Percentiles rank a stretch among this genome's conserved stretches.
These are phyloP conservation scores for Suillus luteus DNA, from an alignment of 768 basidiomycete genomes.

Conservation along the genomic window DNA sequence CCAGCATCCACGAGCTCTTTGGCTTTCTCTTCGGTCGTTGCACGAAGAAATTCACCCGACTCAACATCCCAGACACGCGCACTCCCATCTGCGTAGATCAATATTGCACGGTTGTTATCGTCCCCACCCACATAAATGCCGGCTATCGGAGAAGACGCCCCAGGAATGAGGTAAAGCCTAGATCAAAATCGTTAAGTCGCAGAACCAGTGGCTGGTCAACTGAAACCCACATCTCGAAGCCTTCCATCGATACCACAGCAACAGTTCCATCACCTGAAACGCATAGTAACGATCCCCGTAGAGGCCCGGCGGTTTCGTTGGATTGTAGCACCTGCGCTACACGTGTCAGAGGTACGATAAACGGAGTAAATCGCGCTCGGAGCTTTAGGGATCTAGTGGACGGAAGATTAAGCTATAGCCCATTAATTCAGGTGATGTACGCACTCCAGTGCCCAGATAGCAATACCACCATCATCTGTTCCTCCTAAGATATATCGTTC, in stretches of 20 bases:
- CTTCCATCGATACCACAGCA: constrained; percentile 73
- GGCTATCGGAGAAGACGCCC: constrained; percentile 66
- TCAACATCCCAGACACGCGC: constrained; percentile 88
- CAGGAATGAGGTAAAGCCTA: constrained; percentile 83
- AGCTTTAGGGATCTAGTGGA: constrained; percentile 58
- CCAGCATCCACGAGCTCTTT: constrained; percentile 71
- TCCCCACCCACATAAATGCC: constrained; percentile 57
- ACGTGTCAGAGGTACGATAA: constrained; percentile 61
- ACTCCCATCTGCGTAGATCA: constrained; percentile 74
- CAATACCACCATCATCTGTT: constrained; percentile 75
- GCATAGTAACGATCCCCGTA: constrained; percentile 72
- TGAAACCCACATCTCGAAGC: constrained; percentile 71
- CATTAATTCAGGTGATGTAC: constrained; percentile 20
- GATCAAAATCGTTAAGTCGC: neutral
- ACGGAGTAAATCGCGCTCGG: constrained; percentile 72
- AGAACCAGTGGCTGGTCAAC: neutral
- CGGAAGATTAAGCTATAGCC: constrained; percentile 2
- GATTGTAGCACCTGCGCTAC: constrained; percentile 55
- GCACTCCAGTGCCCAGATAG: constrained; percentile 71
- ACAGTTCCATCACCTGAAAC: constrained; percentile 80
- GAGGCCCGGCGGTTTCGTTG: constrained; percentile 51
- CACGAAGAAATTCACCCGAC: constrained; percentile 82
- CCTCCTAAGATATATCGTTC: constrained; percentile 73
- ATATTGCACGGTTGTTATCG: constrained; percentile 61
- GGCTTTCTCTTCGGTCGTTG: constrained; percentile 75